Conservation (phyloP, 2,329 filamentous ascomycete species). For the Xylariales sp. region DNA sequence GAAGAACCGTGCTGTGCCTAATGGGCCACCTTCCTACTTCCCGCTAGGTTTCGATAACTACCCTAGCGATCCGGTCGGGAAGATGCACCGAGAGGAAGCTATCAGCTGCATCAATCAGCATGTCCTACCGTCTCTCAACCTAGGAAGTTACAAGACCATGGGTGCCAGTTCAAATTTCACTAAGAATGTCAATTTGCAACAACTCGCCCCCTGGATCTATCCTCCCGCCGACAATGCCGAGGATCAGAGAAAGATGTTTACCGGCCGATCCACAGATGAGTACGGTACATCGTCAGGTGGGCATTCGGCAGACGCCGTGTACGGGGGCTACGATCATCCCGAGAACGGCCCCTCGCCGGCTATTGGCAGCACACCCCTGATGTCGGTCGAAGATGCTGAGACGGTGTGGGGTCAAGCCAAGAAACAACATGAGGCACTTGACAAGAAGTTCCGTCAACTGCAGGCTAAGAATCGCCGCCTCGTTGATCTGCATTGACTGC, state of each 20-base stretch:
- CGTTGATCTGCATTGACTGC: conserved; percentile 49
- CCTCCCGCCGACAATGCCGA: conserved; percentile 58
- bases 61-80: conserved; percentile 68
- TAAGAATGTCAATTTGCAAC: conserved; percentile 63
- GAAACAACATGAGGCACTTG: conserved; percentile 51
- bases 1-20: conserved; percentile 73
- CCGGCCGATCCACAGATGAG: conserved; percentile 43
- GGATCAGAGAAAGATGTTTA: conserved; percentile 50
- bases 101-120: conserved; percentile 77
- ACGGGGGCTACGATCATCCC: conserved; percentile 49
- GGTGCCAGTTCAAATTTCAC: conserved; percentile 58
- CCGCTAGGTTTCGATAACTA: conserved; percentile 61
- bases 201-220: conserved; percentile 68
- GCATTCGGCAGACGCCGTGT: conserved; percentile 38
- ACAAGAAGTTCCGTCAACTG: conserved; percentile 51
- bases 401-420: conserved; percentile 56
- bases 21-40: conserved; percentile 72
- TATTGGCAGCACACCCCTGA: conserved; percentile 64
- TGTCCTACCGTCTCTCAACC: conserved; percentile 69
- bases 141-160: conserved; percentile 58
- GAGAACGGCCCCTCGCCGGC: conserved; percentile 48
- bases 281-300: conserved; percentile 35
- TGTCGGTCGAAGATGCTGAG: conserved; percentile 74
- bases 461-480: conserved; percentile 48
- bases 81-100: conserved; percentile 74